These are phyloP conservation scores for Collybia sp. DNA, from an alignment of 768 basidiomycete species.

Conservation along the genomic window DNA sequence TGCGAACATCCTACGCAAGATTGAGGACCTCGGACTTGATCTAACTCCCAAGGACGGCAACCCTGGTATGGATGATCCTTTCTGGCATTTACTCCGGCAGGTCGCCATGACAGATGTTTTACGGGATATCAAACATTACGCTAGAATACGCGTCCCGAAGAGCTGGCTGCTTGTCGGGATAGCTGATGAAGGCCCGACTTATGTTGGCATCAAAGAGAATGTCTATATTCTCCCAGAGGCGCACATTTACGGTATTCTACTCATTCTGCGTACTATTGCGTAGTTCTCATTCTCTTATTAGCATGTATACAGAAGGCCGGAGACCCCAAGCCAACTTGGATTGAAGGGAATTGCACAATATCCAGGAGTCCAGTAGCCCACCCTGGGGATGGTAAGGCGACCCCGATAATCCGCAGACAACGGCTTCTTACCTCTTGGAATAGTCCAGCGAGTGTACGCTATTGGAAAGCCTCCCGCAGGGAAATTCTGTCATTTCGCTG, in stretches of 20 bases:
- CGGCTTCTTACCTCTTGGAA: conserved; percentile 1
- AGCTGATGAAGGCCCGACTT: conserved; percentile 77
- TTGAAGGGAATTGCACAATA: conserved; percentile 59
- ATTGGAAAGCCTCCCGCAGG: conserved; percentile 65
- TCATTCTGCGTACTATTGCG: background rate
- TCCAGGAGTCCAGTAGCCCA: conserved; percentile 73
- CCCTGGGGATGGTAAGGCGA: conserved; percentile 60
- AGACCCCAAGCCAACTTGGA: conserved; percentile 44
- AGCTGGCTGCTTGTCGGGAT: conserved; percentile 74
- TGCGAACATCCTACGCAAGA: conserved; percentile 41
- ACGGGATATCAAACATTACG: conserved; percentile 70
- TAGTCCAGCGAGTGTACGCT: conserved; percentile 67
- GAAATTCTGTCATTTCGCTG: conserved; percentile 49
- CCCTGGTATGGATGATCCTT: conserved; percentile 45
- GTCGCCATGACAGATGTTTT: conserved; percentile 62
- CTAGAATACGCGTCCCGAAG: conserved; percentile 66
- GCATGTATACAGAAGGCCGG: conserved; percentile 55
- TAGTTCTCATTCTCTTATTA: conserved; percentile 17
- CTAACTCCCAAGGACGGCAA: conserved; percentile 30
- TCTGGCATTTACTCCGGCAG: conserved; percentile 52
- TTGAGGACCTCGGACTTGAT: conserved; percentile 45
- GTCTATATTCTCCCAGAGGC: conserved; percentile 50
- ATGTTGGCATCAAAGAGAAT: conserved; percentile 44
- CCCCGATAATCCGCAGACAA: background rate
- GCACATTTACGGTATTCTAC: conserved; percentile 59